These are phyloP conservation scores for Eimeria brunetti DNA, from an alignment of 169 alveolate genomes.

Conservation along the genomic window DNA sequence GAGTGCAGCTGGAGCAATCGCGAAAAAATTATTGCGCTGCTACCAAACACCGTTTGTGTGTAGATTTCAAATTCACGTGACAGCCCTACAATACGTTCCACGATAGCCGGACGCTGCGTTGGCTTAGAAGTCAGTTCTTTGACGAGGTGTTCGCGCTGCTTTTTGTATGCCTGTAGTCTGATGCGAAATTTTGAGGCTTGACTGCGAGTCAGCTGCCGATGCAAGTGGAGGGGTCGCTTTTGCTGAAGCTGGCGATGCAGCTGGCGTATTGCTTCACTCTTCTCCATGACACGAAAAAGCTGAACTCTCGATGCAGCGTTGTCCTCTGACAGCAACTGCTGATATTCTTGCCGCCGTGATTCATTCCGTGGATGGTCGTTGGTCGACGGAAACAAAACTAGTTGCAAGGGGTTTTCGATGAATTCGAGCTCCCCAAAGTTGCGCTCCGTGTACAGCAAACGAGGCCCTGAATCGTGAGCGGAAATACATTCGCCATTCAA, in stretches of 20 bases:
- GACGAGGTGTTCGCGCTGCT: constrained; percentile 47
- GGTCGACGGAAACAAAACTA: constrained; percentile 17
- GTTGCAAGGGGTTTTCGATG: constrained; percentile 66
- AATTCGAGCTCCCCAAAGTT: constrained; percentile 74
- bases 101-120: constrained; percentile 1
- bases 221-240: not conserved
- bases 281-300: constrained; percentile 48
- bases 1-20: constrained; percentile 66
- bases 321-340: not conserved
- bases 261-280: not conserved
- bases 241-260: constrained; percentile 16
- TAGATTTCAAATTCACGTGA: constrained; percentile 9
- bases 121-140: not conserved
- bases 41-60: not conserved
- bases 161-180: constrained; percentile 6
- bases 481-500: not conserved
- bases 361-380: not conserved
- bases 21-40: not conserved
- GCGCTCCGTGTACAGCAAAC: constrained; percentile 76
- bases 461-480: constrained; percentile 53
- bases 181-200: not conserved
- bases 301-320: not conserved
- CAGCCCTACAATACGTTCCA: constrained; percentile 18
- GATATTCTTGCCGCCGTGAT: not conserved
- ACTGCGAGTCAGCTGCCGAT: constrained; percentile 19